These are phyloP conservation scores for Scleromitrula shiraiana DNA, from an alignment of 2,329 filamentous ascomycete species.

Conservation along the genomic window DNA sequence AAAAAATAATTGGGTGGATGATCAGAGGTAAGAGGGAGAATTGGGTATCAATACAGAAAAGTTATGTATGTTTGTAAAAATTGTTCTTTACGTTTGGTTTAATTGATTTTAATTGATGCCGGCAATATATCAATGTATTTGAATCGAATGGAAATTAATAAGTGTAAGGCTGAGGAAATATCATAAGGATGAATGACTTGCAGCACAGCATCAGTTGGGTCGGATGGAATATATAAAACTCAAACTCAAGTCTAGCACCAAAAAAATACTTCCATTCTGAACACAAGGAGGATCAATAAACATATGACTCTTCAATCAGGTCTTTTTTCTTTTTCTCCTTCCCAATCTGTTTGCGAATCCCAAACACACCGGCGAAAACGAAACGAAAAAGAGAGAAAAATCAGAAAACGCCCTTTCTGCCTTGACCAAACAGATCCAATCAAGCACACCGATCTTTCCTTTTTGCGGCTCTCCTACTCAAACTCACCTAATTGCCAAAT, in stretches of 20 bases:
- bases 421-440: not conserved
- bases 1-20: not conserved
- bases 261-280: not conserved
- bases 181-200: too few relatives aligned
- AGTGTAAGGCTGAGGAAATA: slow-evolving; percentile 5
- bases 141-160: not conserved
- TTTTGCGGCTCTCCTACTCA: slow-evolving; percentile 1
- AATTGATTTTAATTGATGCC: too few relatives aligned
- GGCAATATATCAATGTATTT: too few relatives aligned
- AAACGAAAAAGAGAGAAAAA: too few relatives aligned
- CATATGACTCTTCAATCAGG: slow-evolving; percentile 5
- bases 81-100: too few relatives aligned
- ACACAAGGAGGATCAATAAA: slow-evolving; percentile 11
- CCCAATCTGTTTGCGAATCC: not conserved
- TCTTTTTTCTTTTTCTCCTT: not conserved
- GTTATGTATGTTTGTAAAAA: too few relatives aligned
- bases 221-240: slow-evolving; percentile 1
- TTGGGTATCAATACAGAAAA: too few relatives aligned
- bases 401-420: not conserved
- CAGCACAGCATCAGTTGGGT: too few relatives aligned
- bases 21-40: too few relatives aligned
- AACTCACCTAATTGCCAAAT: not conserved
- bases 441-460: not conserved
- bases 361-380: too few relatives aligned
- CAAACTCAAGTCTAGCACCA: not conserved